A percentile compares a stretch with the other conserved stretches of the same genome.
These are phyloP conservation scores for Trichoderma orchidacearum DNA, from an alignment of 495 filamentous ascomycete genomes.

Conservation along the genomic window DNA sequence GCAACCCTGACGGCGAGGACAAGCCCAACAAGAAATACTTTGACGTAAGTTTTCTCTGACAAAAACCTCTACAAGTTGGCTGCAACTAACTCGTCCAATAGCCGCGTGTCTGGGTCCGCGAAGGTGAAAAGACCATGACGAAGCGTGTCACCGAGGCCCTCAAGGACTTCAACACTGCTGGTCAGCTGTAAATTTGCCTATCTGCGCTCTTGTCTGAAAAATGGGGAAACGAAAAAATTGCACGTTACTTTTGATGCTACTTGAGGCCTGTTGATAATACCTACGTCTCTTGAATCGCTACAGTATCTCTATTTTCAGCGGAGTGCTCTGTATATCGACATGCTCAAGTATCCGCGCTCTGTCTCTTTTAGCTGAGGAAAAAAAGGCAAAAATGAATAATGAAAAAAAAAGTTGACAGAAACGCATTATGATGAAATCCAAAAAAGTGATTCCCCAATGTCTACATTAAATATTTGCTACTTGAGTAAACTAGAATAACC, in stretches of 20 bases:
- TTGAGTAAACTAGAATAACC: neutral
- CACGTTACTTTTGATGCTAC: neutral
- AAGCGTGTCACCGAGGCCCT: slow-evolving; percentile 67
- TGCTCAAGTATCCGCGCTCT: no score
- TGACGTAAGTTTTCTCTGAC: slow-evolving; percentile 31
- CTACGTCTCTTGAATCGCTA: no score
- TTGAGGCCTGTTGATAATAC: no score
- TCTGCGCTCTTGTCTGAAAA: neutral
- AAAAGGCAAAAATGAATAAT: neutral
- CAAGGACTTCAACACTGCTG: slow-evolving; percentile 81
- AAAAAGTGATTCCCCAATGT: neutral
- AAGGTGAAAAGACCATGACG: slow-evolving; percentile 95
- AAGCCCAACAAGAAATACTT: slow-evolving; percentile 99
- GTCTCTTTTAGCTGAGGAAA: neutral
- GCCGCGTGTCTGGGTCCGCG: slow-evolving; percentile 62
- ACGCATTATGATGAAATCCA: neutral
- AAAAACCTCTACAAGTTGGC: neutral
- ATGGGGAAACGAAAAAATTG: neutral
- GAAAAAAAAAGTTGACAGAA: neutral
- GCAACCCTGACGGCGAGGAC: slow-evolving; percentile 88
- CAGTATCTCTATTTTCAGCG: no score
- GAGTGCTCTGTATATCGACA: no score
- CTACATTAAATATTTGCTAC: neutral
- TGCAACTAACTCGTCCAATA: neutral
- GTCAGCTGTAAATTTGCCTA: slow-evolving; percentile 52